Evolutionary conservation across 208 protist species (phyloP).

Genomic region (Entamoeba invadens): DNA sequence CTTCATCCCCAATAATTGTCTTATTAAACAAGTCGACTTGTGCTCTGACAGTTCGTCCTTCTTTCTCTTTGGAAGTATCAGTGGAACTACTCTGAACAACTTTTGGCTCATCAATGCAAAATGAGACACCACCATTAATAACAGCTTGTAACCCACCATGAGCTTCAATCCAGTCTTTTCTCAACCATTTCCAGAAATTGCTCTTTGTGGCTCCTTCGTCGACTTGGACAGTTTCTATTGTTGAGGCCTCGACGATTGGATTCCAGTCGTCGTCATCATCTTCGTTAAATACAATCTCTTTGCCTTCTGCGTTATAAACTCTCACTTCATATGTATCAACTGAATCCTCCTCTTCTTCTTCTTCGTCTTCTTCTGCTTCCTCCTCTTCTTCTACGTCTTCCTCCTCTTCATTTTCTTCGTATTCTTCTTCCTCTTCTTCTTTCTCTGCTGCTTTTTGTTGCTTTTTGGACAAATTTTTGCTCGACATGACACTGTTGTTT

Average conservation of each 20-base stretch:
- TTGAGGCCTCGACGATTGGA: neutral
- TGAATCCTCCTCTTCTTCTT: neutral
- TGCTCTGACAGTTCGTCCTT: neutral
- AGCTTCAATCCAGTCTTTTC: neutral
- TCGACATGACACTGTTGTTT: too few species aligned
- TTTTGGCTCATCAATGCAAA: neutral
- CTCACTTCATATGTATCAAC: neutral
- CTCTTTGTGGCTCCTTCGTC: neutral
- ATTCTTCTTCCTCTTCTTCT: neutral
- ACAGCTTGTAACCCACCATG: neutral
- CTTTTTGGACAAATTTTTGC: too few species aligned
- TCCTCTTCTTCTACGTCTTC: neutral
- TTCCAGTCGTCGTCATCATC: neutral
- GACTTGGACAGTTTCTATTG: neutral
- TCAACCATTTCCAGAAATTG: neutral
- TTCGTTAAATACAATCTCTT: neutral
- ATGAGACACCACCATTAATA: neutral
- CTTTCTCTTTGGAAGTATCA: neutral
- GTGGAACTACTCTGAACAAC: neutral
- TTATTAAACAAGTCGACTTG: neutral
- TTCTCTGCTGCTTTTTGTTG: neutral
- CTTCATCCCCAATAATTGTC: neutral
- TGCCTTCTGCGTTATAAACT: neutral
- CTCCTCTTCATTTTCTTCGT: neutral
- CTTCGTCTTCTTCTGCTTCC: neutral